phyloP scores from a whole-genome alignment of 495 filamentous ascomycete species.

The Tuber aestivum region DNA sequence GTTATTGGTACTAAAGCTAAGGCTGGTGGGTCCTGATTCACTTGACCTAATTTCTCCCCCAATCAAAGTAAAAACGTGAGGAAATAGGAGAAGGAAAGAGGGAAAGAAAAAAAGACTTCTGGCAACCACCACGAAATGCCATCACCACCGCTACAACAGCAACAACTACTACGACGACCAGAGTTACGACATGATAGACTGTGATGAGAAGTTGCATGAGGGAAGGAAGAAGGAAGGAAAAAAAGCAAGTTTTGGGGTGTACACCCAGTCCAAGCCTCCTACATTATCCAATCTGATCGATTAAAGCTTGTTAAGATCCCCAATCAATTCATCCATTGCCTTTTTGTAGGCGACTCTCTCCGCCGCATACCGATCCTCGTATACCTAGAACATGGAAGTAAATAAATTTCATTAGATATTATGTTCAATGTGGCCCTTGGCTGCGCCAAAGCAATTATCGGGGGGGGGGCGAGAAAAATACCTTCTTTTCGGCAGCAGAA shows the following conservation, averaged over 20 bases:
- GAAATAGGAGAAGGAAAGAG: neutral
- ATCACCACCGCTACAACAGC: neutral
- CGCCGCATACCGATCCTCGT: constrained; percentile 10
- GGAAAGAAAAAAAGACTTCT: neutral
- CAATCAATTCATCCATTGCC: neutral
- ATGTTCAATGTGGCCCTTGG: neutral
- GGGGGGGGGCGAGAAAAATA: neutral
- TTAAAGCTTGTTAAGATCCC: neutral
- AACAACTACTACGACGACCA: neutral
- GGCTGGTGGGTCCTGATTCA: neutral
- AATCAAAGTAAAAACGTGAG: neutral
- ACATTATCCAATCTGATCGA: neutral
- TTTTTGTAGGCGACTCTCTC: neutral
- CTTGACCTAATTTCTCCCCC: neutral
- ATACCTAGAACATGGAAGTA: constrained; percentile 14
- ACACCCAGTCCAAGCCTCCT: neutral
- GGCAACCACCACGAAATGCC: neutral
- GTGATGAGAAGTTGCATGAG: neutral
- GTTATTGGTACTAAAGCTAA: neutral
- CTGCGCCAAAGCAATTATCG: neutral
- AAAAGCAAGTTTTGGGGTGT: neutral
- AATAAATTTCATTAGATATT: neutral
- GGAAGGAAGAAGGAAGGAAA: neutral
- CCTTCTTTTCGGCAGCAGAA: constrained; percentile 21
- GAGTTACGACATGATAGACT: neutral